These are phyloP conservation scores for Yarrowia galli DNA, from an alignment of 1,139 yeast genomes.

Conservation along the genomic window DNA sequence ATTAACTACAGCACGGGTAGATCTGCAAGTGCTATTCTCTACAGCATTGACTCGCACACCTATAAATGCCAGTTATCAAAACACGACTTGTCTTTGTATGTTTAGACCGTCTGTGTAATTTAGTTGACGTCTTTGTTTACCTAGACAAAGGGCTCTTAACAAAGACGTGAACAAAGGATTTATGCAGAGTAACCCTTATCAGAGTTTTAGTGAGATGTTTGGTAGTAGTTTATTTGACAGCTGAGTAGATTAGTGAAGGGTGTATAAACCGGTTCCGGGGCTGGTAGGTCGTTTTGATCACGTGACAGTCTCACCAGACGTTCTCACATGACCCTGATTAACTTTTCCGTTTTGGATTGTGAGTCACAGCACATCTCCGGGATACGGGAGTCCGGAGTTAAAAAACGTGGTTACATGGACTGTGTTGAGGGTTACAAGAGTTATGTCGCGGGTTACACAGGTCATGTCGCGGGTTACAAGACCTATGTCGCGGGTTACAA, in stretches of 20 bases:
- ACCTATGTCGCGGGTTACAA: no score
- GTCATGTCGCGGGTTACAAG: no score
- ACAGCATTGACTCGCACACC: not conserved
- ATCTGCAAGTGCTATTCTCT: no score
- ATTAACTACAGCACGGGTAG: no score
- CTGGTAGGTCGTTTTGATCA: no score
- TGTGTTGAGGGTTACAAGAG: not conserved
- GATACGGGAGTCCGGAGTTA: no score
- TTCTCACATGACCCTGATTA: no score
- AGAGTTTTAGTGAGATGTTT: no score
- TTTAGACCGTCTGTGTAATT: not conserved
- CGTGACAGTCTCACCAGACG: no score
- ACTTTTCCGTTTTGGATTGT: not conserved
- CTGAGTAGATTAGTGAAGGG: not conserved
- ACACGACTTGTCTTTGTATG: not conserved
- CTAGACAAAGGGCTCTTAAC: not conserved
- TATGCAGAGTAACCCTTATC: constrained; percentile 14
- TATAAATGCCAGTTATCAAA: not conserved
- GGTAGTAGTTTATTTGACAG: no score
- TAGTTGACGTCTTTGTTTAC: not conserved
- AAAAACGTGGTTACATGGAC: no score
- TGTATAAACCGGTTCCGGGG: no score
- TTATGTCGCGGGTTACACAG: not conserved
- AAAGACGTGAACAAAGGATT: not conserved
- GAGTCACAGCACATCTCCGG: constrained; percentile 1